A percentile compares a stretch with the other conserved stretches of the same genome.
Evolutionary conservation across 345 rosid species (phyloP).

Genomic region (Arabidopsis arenosa): DNA sequence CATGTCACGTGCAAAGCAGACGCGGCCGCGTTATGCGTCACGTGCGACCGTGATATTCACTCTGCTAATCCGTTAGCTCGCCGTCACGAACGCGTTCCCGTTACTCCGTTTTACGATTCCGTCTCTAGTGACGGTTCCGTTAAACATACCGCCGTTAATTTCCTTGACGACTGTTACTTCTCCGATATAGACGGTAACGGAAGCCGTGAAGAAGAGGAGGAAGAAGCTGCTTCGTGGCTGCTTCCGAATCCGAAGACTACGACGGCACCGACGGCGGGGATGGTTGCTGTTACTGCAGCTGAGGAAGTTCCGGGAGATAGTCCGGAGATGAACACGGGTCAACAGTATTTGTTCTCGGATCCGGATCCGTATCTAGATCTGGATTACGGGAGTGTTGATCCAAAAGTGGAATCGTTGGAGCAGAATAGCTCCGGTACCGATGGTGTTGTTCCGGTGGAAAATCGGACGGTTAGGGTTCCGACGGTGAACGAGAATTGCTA

Average conservation of each 20-base stretch:
- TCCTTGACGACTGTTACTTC: slow-evolving; percentile 65
- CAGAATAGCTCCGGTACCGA: slow-evolving; percentile 85
- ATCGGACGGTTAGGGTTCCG: slow-evolving; percentile 46
- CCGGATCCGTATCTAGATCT: slow-evolving; percentile 82
- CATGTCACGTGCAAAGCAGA: slow-evolving; percentile 98
- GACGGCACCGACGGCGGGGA: background rate
- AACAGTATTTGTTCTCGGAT: slow-evolving; percentile 64
- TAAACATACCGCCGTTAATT: slow-evolving; percentile 55
- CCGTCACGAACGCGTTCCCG: slow-evolving; percentile 89
- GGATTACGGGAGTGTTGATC: slow-evolving; percentile 64
- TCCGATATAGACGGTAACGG: slow-evolving; percentile 53
- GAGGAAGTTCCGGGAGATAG: slow-evolving; percentile 46
- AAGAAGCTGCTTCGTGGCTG: slow-evolving; percentile 96
- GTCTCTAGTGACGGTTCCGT: slow-evolving; percentile 44
- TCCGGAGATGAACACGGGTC: slow-evolving; percentile 70
- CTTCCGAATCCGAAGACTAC: slow-evolving; percentile 69
- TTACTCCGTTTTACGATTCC: slow-evolving; percentile 76
- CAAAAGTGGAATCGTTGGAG: slow-evolving; percentile 68
- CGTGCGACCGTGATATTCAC: slow-evolving; percentile 98
- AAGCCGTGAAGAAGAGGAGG: slow-evolving; percentile 74
- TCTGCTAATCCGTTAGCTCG: slow-evolving; percentile 92
- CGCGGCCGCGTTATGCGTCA: slow-evolving; percentile 95
- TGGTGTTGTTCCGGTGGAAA: slow-evolving; percentile 85
- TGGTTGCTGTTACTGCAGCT: background rate
- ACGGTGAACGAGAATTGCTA: slow-evolving; percentile 58